Base-by-base conservation (phyloP, 2,329 filamentous ascomycete species). In the Penicillium sp. region DNA sequence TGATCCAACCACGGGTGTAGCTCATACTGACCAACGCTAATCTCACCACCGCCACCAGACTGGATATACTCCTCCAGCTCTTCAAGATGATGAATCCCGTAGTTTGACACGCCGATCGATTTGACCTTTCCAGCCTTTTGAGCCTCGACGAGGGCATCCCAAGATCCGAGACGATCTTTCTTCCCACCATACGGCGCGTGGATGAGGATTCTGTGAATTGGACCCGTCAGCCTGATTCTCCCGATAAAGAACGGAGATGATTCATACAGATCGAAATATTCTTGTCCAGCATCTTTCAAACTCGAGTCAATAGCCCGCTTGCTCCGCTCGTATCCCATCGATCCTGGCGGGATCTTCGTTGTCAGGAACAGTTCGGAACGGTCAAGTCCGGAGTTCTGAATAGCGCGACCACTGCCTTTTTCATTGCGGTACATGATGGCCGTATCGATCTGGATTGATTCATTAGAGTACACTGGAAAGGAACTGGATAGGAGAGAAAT, bases 1-100 rank as follows among this genome's bases (percentile, higher is more conserved):
- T 82, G 77, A 1, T 83, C 87, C 59, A 89, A 86, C 74, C 90
- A 92, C 0, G 84, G 85, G 45, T 90, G 84, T 1, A 89, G 75
- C 60, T 90, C 83, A 52, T 89, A 82, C 65, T 92, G 85, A 54
- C 90, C 90, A 34, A 90, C 77, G 1, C 79, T 76, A 0, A 85
- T 85, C 7, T 68, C 60, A 30, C 84, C 73, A 0, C 72, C 70
- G 0, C 82, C 80, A 8, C 76, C 76, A 0, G 73, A 74, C 2
- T 72, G 70, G 54, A 86, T 73, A 17, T 62, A 59, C 28, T 46
- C 49, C 22, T 62, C 58, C 32, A 88, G 67, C 56, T 88, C 83
- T 46, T 84, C 74, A 34, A 88, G 72, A 68, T 89, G 85, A 45
- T 77, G 77, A 27, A 84, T 75, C 0, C 85, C 85, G 56, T 77